Evolutionary conservation across 2,329 filamentous ascomycete genomes (phyloP).

Genomic region (Nemania serpens): DNA sequence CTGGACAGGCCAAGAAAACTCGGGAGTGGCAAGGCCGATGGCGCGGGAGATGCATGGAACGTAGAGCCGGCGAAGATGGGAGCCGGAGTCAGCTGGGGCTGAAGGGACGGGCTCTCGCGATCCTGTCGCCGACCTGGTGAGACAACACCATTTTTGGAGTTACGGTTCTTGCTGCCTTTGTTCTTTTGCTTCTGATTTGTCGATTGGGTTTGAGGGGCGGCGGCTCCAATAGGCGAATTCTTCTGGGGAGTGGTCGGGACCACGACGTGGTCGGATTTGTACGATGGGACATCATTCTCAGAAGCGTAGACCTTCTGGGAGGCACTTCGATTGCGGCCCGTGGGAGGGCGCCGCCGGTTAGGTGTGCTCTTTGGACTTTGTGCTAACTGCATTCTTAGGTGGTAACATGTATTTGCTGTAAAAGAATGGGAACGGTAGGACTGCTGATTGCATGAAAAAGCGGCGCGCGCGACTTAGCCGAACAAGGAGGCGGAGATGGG

Average conservation of each 20-base stretch:
- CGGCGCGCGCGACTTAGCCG: not conserved
- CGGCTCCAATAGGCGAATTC: conserved; percentile 38
- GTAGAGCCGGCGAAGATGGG: conserved; percentile 87
- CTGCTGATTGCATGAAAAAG: not conserved
- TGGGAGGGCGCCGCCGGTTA: conserved; percentile 46
- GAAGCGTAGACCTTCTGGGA: conserved; percentile 62
- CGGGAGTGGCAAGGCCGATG: conserved; percentile 86
- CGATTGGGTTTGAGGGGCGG: conserved; percentile 40
- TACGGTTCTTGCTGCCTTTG: conserved; percentile 36
- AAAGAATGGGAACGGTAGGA: conserved; percentile 2
- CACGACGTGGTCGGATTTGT: conserved; percentile 39
- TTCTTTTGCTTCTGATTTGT: conserved; percentile 40
- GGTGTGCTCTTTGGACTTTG: conserved; percentile 44
- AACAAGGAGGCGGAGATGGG: not conserved
- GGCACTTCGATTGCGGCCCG: conserved; percentile 44
- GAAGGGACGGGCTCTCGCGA: conserved; percentile 52
- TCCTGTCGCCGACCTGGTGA: conserved; percentile 51
- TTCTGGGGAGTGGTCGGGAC: conserved; percentile 55
- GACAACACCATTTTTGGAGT: conserved; percentile 39
- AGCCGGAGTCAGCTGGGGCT: conserved; percentile 51
- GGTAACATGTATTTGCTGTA: conserved; percentile 34
- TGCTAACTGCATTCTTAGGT: conserved; percentile 44
- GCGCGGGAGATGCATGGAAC: conserved; percentile 92
- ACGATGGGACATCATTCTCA: conserved; percentile 56
- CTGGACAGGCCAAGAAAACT: conserved; percentile 81